phyloP scores from a whole-genome alignment of 495 filamentous ascomycete genomes.

The Sordaria brevicollis region DNA sequence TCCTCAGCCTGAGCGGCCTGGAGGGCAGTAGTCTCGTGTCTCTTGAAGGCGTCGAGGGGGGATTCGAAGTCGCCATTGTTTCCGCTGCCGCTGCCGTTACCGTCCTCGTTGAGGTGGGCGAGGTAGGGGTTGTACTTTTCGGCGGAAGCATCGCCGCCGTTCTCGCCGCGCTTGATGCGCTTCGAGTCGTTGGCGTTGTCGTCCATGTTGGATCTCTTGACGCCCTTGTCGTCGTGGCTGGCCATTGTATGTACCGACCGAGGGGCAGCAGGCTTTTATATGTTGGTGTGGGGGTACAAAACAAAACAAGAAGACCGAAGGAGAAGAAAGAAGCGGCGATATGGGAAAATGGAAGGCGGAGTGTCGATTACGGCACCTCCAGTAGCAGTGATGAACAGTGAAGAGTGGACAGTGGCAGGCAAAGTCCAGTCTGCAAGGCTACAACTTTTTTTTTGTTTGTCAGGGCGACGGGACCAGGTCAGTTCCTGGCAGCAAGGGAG shows the following conservation, averaged over 20 bases:
- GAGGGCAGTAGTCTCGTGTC: conserved; percentile 71
- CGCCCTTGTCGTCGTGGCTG: conserved; percentile 3
- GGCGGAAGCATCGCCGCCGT: conserved; percentile 18
- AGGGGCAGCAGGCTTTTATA: neutral
- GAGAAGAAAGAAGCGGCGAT: neutral
- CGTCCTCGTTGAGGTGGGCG: conserved; percentile 68
- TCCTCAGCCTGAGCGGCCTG: conserved; percentile 68
- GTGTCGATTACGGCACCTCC: neutral
- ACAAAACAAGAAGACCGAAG: neutral
- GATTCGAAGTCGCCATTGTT: conserved; percentile 30
- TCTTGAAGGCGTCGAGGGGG: conserved; percentile 53
- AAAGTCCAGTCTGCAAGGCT: conserved; percentile 6
- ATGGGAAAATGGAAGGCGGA: neutral
- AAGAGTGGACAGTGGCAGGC: neutral
- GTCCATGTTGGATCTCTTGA: conserved; percentile 23
- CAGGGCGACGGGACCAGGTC: conserved; percentile 1
- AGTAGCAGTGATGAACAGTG: neutral
- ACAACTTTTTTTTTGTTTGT: conserved; percentile 13
- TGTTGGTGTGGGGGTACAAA: neutral
- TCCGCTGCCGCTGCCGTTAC: conserved; percentile 25
- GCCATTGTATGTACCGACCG: neutral
- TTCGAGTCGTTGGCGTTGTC: conserved; percentile 20
- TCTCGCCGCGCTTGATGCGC: conserved; percentile 24
- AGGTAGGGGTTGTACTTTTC: conserved; percentile 68
- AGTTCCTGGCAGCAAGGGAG: conserved; percentile 3